Conservation (phyloP, 768 basidiomycete genomes). For the Phallus indusiatus region DNA sequence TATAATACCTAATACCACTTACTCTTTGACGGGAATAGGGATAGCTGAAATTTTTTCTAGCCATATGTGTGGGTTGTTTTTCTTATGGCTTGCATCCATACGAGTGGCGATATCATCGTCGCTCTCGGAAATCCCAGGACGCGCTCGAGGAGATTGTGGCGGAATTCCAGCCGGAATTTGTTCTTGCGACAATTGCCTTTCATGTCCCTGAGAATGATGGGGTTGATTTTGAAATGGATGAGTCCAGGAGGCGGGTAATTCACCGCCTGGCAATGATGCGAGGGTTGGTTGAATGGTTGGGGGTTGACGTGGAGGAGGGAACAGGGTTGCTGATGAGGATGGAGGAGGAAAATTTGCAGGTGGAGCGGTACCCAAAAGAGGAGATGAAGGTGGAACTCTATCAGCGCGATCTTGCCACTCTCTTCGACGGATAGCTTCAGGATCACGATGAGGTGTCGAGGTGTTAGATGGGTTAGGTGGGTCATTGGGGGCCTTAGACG, state of each 20-base stretch:
- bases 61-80: constrained; percentile 69
- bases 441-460: background rate
- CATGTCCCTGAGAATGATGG: constrained; percentile 11
- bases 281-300: constrained; percentile 5
- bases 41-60: constrained; percentile 45
- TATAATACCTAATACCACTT: constrained; percentile 11
- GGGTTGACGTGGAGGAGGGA: constrained; percentile 12
- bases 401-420: constrained; percentile 5
- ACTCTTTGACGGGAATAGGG: constrained; percentile 44
- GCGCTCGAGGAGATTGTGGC: background rate
- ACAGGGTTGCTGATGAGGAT: constrained; percentile 47
- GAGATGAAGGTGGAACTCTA: constrained; percentile 4
- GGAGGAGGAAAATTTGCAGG: constrained; percentile 31
- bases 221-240: constrained; percentile 7
- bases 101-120: constrained; percentile 10
- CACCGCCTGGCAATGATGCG: constrained; percentile 8
- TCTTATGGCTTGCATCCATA: constrained; percentile 39
- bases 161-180: background rate
- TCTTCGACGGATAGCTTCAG: background rate
- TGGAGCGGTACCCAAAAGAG: background rate
- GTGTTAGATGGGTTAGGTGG: background rate
- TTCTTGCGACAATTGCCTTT: background rate
- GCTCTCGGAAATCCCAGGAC: constrained; percentile 7
- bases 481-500: background rate
- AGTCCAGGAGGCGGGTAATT: constrained; percentile 3